Evolutionary conservation across 2,329 filamentous ascomycete species (phyloP).

Genomic region (Ilyonectria robusta): DNA sequence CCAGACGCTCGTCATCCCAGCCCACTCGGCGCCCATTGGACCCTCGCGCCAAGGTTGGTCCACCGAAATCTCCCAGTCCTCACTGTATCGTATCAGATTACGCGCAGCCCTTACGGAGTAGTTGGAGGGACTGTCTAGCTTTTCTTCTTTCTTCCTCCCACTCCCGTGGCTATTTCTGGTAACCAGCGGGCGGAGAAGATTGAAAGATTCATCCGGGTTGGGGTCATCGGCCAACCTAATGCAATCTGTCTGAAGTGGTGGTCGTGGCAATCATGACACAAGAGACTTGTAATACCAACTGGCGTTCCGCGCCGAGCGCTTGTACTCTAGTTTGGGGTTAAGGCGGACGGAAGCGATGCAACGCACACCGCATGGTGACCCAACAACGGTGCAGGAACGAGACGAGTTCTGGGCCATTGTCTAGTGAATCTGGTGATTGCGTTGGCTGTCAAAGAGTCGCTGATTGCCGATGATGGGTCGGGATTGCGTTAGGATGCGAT

Average conservation of each 20-base stretch:
- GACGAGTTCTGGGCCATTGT: not conserved
- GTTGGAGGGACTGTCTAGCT: conserved; percentile 7
- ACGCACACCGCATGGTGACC: conserved; percentile 20
- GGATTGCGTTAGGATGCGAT: not conserved
- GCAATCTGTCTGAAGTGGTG: not conserved
- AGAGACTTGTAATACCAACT: conserved; percentile 2
- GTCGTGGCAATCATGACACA: conserved; percentile 17
- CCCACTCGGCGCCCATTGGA: conserved; percentile 30
- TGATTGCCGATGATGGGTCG: conserved; percentile 5
- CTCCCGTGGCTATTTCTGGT: conserved; percentile 13
- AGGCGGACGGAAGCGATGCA: conserved; percentile 13
- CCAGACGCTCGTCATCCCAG: conserved; percentile 35
- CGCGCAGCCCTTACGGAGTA: conserved; percentile 11
- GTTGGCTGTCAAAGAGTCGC: not conserved
- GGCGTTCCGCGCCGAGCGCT: conserved; percentile 5
- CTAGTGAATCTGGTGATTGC: not conserved
- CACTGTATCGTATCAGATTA: conserved; percentile 34
- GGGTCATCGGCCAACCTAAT: not conserved
- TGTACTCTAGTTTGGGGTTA: conserved; percentile 26
- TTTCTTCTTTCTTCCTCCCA: conserved; percentile 2
- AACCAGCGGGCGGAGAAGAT: not conserved
- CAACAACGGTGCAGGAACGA: conserved; percentile 21
- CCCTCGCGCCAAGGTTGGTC: conserved; percentile 18
- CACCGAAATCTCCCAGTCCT: conserved; percentile 37
- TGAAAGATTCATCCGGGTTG: conserved; percentile 14